These are phyloP conservation scores for Parascedosporium putredinis DNA, from an alignment of 2,329 filamentous ascomycete species.

Conservation along the genomic window DNA sequence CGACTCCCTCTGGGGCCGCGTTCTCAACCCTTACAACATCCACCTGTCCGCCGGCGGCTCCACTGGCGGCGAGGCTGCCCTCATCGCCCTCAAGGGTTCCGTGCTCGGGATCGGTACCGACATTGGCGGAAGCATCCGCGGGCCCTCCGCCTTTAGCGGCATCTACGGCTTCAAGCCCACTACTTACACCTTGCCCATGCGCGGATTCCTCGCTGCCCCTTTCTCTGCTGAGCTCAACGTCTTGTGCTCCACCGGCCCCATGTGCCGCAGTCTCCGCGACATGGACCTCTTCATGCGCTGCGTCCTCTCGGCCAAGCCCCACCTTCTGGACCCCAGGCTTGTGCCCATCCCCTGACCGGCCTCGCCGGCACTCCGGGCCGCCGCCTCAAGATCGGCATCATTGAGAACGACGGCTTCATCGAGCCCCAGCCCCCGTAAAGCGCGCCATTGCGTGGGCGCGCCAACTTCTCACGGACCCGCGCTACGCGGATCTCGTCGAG, in stretches of 20 bases:
- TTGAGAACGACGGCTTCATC: slow-evolving; percentile 25
- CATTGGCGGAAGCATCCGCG: slow-evolving; percentile 46
- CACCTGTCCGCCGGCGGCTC: slow-evolving; percentile 5
- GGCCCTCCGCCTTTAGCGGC: slow-evolving; percentile 44
- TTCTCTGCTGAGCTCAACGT: slow-evolving; percentile 23
- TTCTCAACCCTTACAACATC: slow-evolving; percentile 47
- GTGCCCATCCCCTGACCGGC: slow-evolving; percentile 7
- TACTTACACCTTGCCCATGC: slow-evolving; percentile 24
- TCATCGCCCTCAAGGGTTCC: slow-evolving; percentile 48
- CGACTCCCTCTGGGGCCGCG: slow-evolving; percentile 55
- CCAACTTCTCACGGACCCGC: slow-evolving; percentile 12
- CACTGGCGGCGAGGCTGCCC: slow-evolving; percentile 51
- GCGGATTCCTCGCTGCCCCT: background rate
- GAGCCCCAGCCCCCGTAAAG: slow-evolving; percentile 27
- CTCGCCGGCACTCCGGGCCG: background rate
- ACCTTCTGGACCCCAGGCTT: slow-evolving; percentile 25
- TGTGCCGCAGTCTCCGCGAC: slow-evolving; percentile 22
- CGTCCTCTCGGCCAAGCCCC: slow-evolving; percentile 13
- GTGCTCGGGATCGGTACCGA: slow-evolving; percentile 54
- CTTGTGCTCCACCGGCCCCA: slow-evolving; percentile 22
- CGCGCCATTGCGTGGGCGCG: slow-evolving; percentile 26
- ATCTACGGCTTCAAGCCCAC: slow-evolving; percentile 48
- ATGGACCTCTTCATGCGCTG: slow-evolving; percentile 23
- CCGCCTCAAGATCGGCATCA: slow-evolving; percentile 31
- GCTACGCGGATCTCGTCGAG: slow-evolving; percentile 15